phyloP scores from a whole-genome alignment of 371 early-diverging fungal species.

The Chytridium lagenaria region DNA sequence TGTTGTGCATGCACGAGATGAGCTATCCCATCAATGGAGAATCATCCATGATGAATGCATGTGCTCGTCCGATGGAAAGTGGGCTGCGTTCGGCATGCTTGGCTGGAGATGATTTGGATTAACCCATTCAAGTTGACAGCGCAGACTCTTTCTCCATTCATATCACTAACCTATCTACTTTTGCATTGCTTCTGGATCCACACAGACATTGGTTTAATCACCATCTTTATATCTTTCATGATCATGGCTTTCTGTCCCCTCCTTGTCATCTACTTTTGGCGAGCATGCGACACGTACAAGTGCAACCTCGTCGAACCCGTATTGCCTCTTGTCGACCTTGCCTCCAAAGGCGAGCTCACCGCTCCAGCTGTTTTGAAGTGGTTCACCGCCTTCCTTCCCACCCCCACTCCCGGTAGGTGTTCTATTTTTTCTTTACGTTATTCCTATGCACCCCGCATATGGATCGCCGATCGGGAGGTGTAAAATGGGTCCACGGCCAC shows the following conservation, averaged over 20 bases:
- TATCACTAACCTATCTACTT: neutral
- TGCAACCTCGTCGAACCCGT: constrained; percentile 69
- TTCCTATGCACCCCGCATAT: neutral
- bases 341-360: constrained; percentile 13
- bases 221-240: constrained; percentile 53
- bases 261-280: constrained; percentile 70
- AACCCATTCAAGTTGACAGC: too few relatives aligned
- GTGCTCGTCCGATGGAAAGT: too few relatives aligned
- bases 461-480: neutral
- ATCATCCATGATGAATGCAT: too few relatives aligned
- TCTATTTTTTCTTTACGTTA: neutral
- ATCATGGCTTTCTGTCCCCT: constrained; percentile 69
- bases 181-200: neutral
- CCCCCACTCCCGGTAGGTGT: constrained; percentile 46
- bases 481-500: neutral
- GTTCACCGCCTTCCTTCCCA: constrained; percentile 42
- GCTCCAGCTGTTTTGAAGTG: constrained; percentile 22
- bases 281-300: constrained; percentile 65
- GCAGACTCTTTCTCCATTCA: constrained; percentile 17
- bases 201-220: constrained; percentile 59
- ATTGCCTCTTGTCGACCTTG: constrained; percentile 44
- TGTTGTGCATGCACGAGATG: too few relatives aligned
- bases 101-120: too few relatives aligned
- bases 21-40: too few relatives aligned
- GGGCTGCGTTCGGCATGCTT: neutral